These are phyloP conservation scores for Populus alba DNA, from an alignment of 345 rosid genomes.

Conservation along the genomic window DNA sequence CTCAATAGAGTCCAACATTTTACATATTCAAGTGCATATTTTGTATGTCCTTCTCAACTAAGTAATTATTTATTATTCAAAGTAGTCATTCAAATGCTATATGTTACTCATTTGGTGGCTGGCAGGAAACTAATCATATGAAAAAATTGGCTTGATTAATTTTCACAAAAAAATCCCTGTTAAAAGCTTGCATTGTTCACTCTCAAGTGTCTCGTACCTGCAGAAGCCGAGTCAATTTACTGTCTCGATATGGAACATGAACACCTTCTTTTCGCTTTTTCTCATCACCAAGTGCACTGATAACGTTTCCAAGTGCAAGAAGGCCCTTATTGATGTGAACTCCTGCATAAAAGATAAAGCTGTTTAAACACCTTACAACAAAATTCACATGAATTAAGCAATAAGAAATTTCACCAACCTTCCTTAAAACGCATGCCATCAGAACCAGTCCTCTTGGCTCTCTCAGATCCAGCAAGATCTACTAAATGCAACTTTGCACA, in stretches of 20 bases:
- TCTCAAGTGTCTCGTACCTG: constrained; percentile 48
- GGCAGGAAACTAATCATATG: not conserved
- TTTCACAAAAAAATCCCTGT: not conserved
- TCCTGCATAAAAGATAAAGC: constrained; percentile 48
- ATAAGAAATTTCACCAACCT: constrained; percentile 47
- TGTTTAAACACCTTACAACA: constrained; percentile 15
- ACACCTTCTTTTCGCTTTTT: constrained; percentile 91
- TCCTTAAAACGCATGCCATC: constrained; percentile 96
- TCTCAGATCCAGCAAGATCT: constrained; percentile 98
- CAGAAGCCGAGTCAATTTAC: constrained; percentile 96
- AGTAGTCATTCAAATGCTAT: not conserved
- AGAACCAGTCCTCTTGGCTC: constrained; percentile 98
- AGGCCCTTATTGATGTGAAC: constrained; percentile 97
- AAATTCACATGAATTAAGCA: constrained; percentile 6
- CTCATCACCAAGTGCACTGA: constrained; percentile 98
- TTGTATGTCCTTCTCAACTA: not conserved
- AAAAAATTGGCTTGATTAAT: not conserved
- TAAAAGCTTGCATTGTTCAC: not conserved
- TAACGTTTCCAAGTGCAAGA: constrained; percentile 98
- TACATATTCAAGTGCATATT: not conserved
- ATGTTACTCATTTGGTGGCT: not conserved
- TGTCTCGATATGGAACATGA: constrained; percentile 96
- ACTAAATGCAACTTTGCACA: constrained; percentile 98
- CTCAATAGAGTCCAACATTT: not conserved
- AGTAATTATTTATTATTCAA: not conserved